Conservation (phyloP, 768 basidiomycete genomes). For the Mycena galopus region DNA sequence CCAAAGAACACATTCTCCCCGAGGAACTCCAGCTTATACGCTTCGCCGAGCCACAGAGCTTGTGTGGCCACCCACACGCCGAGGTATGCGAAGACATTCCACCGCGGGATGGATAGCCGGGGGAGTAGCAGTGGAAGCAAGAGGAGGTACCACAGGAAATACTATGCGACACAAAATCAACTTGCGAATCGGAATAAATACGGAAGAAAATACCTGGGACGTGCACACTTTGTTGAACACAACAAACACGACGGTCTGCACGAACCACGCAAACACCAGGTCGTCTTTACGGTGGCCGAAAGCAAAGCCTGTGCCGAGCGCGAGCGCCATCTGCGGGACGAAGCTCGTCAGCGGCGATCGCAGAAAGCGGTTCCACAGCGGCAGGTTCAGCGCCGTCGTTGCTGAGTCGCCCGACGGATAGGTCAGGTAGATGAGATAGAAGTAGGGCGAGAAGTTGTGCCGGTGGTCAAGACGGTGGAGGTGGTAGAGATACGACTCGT, state of each 20-base stretch:
- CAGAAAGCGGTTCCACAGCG: constrained; percentile 59
- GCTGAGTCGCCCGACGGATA: constrained; percentile 62
- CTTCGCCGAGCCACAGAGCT: constrained; percentile 91
- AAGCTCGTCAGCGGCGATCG: constrained; percentile 87
- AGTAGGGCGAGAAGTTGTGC: constrained; percentile 98
- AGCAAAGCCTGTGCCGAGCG: constrained; percentile 79
- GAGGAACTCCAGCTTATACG: constrained; percentile 91
- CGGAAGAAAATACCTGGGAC: constrained; percentile 74
- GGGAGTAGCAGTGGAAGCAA: constrained; percentile 89
- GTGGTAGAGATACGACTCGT: constrained; percentile 95
- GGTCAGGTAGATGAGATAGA: constrained; percentile 93
- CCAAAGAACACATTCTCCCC: constrained; percentile 79
- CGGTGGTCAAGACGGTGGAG: constrained; percentile 92
- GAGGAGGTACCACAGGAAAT: constrained; percentile 97
- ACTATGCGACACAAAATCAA: constrained; percentile 54
- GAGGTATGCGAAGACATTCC: constrained; percentile 55
- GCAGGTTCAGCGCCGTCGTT: constrained; percentile 35
- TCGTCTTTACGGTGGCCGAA: constrained; percentile 71
- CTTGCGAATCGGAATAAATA: background rate
- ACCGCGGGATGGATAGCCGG: constrained; percentile 64
- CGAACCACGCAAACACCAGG: constrained; percentile 88
- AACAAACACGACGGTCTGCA: constrained; percentile 93
- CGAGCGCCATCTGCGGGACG: constrained; percentile 82
- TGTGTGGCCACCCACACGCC: constrained; percentile 83
- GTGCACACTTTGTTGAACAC: constrained; percentile 99